These are phyloP conservation scores for Geotrichum histeridarum DNA, from an alignment of 1,139 yeast species.

Conservation along the genomic window DNA sequence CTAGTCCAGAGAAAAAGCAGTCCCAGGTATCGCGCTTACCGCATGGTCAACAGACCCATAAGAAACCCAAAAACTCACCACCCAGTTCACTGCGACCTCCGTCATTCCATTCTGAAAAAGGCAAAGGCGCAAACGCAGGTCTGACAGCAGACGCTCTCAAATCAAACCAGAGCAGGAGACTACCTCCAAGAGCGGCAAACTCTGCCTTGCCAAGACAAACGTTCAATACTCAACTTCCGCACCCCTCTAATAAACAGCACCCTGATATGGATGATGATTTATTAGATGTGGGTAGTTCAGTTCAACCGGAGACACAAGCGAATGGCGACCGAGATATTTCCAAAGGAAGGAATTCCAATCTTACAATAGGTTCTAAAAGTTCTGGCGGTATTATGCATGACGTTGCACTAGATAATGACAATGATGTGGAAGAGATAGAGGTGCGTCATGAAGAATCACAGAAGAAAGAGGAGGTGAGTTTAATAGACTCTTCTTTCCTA, in stretches of 20 bases:
- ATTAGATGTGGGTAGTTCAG: no score
- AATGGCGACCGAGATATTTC: no score
- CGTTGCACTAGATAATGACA: neutral
- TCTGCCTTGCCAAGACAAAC: no score
- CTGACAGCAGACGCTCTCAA: no score
- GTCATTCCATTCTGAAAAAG: neutral
- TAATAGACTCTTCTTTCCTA: conserved; percentile 3
- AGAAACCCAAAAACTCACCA: conserved; percentile 14
- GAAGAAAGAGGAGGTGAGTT: conserved; percentile 5
- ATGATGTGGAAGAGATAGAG: neutral
- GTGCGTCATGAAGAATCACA: neutral
- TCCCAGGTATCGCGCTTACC: neutral
- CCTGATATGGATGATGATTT: no score
- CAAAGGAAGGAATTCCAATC: no score
- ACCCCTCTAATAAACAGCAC: no score
- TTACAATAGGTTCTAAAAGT: neutral
- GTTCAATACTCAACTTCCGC: no score
- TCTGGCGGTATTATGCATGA: neutral
- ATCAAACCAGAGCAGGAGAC: no score
- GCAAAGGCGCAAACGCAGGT: neutral
- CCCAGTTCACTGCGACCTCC: neutral
- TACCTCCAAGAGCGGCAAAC: no score
- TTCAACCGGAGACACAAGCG: no score
- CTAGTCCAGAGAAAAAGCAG: conserved; percentile 12
- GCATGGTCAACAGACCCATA: conserved; percentile 6